phyloP scores from a whole-genome alignment of 129 eudicot genomes.

The Flaveria ramosissima region DNA sequence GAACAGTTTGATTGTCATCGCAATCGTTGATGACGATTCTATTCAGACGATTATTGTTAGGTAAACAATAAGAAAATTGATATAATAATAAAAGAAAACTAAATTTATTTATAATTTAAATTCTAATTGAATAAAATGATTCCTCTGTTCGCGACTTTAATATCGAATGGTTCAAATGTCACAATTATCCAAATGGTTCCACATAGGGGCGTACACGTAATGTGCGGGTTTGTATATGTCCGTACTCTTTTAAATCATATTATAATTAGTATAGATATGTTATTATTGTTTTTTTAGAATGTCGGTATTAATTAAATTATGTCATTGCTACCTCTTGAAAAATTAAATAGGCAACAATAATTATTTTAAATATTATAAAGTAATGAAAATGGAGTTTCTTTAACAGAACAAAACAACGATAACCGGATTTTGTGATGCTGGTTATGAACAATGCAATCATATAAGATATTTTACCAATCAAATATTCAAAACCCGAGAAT shows the following conservation, averaged over 20 bases:
- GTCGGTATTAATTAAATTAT: neutral
- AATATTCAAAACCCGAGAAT: too few species aligned
- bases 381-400: too few species aligned
- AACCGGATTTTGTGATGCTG: too few species aligned
- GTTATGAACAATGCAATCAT: too few species aligned
- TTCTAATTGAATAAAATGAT: neutral
- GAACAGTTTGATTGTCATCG: conserved; percentile 5
- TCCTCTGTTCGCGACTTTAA: conserved; percentile 8
- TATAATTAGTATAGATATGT: neutral
- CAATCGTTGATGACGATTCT: neutral
- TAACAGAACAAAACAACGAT: too few species aligned
- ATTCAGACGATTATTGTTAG: neutral
- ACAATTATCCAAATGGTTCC: conserved; percentile 26
- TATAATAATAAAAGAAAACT: too few species aligned
- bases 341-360: neutral
- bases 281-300: neutral
- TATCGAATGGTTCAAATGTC: conserved; percentile 18
- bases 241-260: neutral
- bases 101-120: neutral
- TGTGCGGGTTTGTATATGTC: neutral
- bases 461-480: too few species aligned
- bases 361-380: neutral
- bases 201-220: conserved; percentile 18
- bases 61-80: neutral
- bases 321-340: neutral